Evolutionary conservation across 306 rosid species (phyloP), one percentile per base, ranked within the genome.

Genomic region (Dryas drummondii): DNA sequence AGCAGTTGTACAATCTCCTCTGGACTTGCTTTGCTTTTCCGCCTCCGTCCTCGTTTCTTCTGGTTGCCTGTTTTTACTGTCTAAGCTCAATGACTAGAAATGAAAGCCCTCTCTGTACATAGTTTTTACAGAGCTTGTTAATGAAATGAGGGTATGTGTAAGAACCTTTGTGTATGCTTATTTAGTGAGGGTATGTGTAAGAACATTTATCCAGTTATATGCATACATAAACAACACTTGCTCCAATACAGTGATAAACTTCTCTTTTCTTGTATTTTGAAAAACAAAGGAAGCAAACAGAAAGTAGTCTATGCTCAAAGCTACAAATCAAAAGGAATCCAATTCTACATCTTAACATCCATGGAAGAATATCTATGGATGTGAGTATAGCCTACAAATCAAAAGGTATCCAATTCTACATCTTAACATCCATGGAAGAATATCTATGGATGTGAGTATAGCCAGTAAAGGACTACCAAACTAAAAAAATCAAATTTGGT

Each of bases 11-110:
- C 81, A 85, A 40, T 46, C 98, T 70, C 91, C 97, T 41, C 70
- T 79, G 53, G 99, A 94, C 84, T 88, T 94, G 87, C 93, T 94
- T 26, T 94, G 97, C 87, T 94, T 94, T 72, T 79, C 91, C 49
- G 93, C 87, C 78, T 86, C 91, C 26, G 70, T 94, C 54, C 85
- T 90, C 68, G 97, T 94, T 60, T 92, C 96, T 81, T 94, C 99
- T 60, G 84, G 87, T 72, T 80, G 93, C 82, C 88, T 94, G 46
- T 84, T 87, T 78, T 79, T 94, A 76, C 80, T 92, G 71, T 89
- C 99, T 44, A 94, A 81, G 86, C 92, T 94, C 75, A 85, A 54
- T 47, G 89, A 82, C 26, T 70, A 63, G 32, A 82, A 79, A 13
- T 84, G 66, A 81, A 53, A 53, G 5, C 10, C 14, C 32, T 12